Evolutionary conservation across 2,329 filamentous ascomycete species (phyloP).

Genomic region (Botryotinia globosa): DNA sequence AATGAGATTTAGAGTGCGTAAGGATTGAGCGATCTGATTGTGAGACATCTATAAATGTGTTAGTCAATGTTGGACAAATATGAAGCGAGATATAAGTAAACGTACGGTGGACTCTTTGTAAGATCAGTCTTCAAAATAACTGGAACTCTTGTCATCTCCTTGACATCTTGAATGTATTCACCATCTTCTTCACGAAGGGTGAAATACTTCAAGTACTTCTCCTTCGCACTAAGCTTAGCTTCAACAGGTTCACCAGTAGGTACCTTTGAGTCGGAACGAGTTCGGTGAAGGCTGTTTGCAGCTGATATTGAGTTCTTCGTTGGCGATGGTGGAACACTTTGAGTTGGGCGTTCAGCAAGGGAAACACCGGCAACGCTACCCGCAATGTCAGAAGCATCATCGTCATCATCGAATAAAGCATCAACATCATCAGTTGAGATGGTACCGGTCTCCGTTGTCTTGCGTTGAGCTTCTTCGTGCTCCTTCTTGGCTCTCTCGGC

Average conservation of each 20-base stretch:
- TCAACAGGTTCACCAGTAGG: constrained; percentile 72
- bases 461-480: constrained; percentile 84
- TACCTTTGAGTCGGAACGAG: constrained; percentile 91
- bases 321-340: constrained; percentile 92
- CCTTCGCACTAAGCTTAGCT: constrained; percentile 82
- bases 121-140: constrained; percentile 98
- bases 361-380: constrained; percentile 91
- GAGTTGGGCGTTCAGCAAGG: constrained; percentile 81
- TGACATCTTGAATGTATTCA: constrained; percentile 97
- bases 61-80: constrained; percentile 38
- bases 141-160: constrained; percentile 96
- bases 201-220: constrained; percentile 92
- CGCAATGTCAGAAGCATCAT: constrained; percentile 77
- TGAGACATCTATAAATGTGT: constrained; percentile 63
- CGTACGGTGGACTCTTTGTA: constrained; percentile 98
- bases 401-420: constrained; percentile 92
- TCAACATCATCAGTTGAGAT: constrained; percentile 92
- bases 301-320: constrained; percentile 67
- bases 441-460: constrained; percentile 91
- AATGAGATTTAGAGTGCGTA: constrained; percentile 51
- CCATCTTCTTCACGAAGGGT: constrained; percentile 86
- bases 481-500: constrained; percentile 80
- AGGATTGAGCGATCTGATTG: constrained; percentile 79
- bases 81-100: constrained; percentile 38
- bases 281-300: constrained; percentile 74